Conservation (phyloP, 2,329 filamentous ascomycete species). For the Epichloe glyceriae region DNA sequence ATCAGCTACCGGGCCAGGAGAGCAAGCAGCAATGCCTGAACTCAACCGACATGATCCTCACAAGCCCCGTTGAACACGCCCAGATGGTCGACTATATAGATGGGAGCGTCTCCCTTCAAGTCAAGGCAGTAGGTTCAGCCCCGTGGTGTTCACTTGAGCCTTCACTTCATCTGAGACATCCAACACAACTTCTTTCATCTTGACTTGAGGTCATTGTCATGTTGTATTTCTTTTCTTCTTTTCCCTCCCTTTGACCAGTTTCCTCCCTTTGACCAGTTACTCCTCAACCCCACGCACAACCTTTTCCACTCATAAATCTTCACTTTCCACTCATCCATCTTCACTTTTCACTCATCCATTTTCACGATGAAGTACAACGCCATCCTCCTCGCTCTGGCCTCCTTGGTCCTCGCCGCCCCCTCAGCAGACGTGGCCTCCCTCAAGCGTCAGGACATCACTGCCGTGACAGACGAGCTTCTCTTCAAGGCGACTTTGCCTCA, state of each 20-base stretch:
- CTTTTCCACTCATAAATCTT: too few species aligned
- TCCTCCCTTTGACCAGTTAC: too few species aligned
- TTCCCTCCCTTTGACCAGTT: too few species aligned
- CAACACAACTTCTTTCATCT: too few species aligned
- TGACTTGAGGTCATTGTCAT: not conserved
- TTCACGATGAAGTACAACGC: conserved; percentile 20
- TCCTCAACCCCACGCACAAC: not conserved
- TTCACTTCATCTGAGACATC: not conserved
- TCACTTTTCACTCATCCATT: not conserved
- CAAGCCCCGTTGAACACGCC: not conserved
- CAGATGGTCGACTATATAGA: not conserved
- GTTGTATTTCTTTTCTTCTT: not conserved
- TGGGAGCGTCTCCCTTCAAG: not conserved
- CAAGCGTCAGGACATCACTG: conserved; percentile 12
- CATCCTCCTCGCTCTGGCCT: conserved; percentile 12
- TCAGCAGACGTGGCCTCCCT: not conserved
- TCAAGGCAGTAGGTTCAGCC: not conserved
- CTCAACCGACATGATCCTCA: not conserved
- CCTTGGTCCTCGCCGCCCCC: conserved; percentile 14
- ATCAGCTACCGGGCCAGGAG: not conserved
- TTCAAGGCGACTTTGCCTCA: conserved; percentile 28
- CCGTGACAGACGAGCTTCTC: conserved; percentile 32
- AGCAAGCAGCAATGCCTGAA: not conserved
- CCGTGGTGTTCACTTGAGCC: not conserved
- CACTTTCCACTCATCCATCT: too few species aligned